Base-by-base conservation (phyloP, 164 flowering plant species). In the Vitis vinifera region DNA sequence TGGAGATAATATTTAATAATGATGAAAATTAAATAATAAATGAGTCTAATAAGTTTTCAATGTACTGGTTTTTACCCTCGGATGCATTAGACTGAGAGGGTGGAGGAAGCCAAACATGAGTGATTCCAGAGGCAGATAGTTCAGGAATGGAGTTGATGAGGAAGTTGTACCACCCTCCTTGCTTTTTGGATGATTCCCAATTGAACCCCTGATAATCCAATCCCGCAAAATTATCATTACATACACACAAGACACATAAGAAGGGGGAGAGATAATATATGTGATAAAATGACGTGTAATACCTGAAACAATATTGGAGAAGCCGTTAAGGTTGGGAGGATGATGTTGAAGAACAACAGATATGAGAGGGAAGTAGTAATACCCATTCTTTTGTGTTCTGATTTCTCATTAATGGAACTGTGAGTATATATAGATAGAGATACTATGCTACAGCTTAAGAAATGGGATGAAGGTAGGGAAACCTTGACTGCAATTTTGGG, bases 31-130 rank as follows among this genome's bases (percentile, higher is more conserved):
- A 23, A 23, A 23, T 23, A 23, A 23, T 23, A 23, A 23, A 23
- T 23, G 1, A 0, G 27, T 23, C 27, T 23, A 23, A 1, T 23
- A 23, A 1, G 27, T 17, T 17, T 17, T 17, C 23, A 23, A 23
- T 23, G 0, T 1, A 23, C 23, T 23, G 23, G 23, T 23, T 23
- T 23, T 3, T 57, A 88, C 92, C 97, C 86, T 92, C 67, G 8
- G 80, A 70, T 4, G 82, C 73, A 31, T 47, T 88, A 4, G 96
- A 86, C 3, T 92, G 91, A 51, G 96, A 88, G 5, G 93, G 76
- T 49, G 91, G 98, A 51, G 94, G 94, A 30, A 88, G 89, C 98
- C 96, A 89, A 57, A 87, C 91, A 78, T 89, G 94, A 10, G 93
- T 87, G 23, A 88, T 75, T 49, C 94, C 93, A 15, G 89, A 87